Conservation (phyloP, 2,329 filamentous ascomycete genomes). For the Verticillium albo-atrum region DNA sequence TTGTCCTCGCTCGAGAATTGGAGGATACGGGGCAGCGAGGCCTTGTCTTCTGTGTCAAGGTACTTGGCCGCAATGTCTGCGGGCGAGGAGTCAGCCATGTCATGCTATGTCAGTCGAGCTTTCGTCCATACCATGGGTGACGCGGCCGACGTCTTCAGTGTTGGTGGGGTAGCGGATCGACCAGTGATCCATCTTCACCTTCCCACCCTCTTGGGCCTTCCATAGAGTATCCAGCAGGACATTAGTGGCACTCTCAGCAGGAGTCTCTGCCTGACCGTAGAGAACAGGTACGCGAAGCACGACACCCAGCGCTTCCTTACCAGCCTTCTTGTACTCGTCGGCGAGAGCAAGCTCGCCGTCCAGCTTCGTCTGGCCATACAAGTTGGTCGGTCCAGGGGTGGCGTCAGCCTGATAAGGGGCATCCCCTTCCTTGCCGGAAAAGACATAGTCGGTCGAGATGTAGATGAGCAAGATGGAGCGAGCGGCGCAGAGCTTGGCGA, state of each 20-base stretch:
- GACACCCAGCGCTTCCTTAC: conserved; percentile 52
- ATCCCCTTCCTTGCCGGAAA: conserved; percentile 68
- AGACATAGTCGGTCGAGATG: conserved; percentile 81
- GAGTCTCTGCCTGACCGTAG: conserved; percentile 69
- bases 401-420: conserved; percentile 73
- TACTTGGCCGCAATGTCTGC: conserved; percentile 70
- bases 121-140: conserved; percentile 57
- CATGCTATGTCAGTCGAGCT: neutral
- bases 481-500: conserved; percentile 62
- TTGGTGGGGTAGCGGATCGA: conserved; percentile 81
- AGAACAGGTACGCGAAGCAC: conserved; percentile 79
- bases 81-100: conserved; percentile 8
- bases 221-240: conserved; percentile 71
- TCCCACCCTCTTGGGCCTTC: conserved; percentile 62
- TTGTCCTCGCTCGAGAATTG: conserved; percentile 85
- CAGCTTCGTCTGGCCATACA: conserved; percentile 63
- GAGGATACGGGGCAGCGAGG: conserved; percentile 61
- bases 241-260: conserved; percentile 79
- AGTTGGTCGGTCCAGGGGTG: conserved; percentile 65
- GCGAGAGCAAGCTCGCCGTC: conserved; percentile 62
- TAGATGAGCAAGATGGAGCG: conserved; percentile 65
- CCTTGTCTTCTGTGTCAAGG: conserved; percentile 41
- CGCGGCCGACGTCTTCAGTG: conserved; percentile 78
- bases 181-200: conserved; percentile 82
- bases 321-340: conserved; percentile 47